Evolutionary conservation across 441 rosid species (phyloP), one percentile per base, ranked within the genome.

Genomic region (Populus trichocarpa): DNA sequence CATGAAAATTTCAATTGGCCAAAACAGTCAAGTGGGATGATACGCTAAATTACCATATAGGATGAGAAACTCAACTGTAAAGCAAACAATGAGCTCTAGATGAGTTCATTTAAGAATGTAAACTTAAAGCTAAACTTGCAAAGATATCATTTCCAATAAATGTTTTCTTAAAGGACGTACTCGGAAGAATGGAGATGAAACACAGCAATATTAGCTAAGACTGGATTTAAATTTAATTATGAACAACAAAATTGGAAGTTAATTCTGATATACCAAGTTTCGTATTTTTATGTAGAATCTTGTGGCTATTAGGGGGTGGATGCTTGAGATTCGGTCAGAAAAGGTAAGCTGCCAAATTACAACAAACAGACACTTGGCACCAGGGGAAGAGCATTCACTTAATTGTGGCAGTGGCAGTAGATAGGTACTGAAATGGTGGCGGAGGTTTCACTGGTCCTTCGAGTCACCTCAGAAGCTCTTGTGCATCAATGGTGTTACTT

Each of bases 351-450:
- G 38, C 23, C 14, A 38, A 38, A 38, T 38, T 38, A 33, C 25
- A 23, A 22, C 38, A 25, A 70, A 57, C 38, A 30, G 42, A 40
- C 30, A 38, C 16, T 50, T 36, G 57, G 59, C 35, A 70, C 40
- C 63, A 8, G 57, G 14, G 42, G 30, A 63, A 70, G 22, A 68
- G 23, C 26, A 61, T 28, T 20, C 40, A 13, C 32, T 46, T 25
- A 11, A 20, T 66, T 25, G 72, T n/a, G 68, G 50, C 72, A 67
- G 78, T 76, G 57, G n/a, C 71, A 38, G 65, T 42, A 64, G 0
- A 40, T 16, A 9, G 61, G 32, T 70, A n/a, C 18, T 70, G 79
- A 50, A 1, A 67, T 61, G 61, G 8, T 69, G 78, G 35, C 18
- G 18, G 25, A 65, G 72, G 25, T 61, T 59, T 35, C 71, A 3